A percentile compares a stretch with the other conserved stretches of the same genome.
These are phyloP conservation scores for Daldinia concentrica DNA, from an alignment of 495 filamentous ascomycete species.

Conservation along the genomic window DNA sequence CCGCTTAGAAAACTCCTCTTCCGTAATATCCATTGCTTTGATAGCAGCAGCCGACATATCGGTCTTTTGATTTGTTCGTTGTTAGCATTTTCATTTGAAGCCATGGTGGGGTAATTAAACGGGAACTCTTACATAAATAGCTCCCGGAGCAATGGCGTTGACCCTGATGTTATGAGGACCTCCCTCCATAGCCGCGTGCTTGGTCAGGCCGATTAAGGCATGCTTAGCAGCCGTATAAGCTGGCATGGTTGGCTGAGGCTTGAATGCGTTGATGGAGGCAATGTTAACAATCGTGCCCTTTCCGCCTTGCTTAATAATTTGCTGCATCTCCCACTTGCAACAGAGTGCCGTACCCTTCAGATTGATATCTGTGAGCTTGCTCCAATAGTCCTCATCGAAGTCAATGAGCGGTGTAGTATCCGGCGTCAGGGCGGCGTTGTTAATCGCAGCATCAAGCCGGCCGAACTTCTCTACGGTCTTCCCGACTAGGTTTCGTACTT, in stretches of 20 bases:
- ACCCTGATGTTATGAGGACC: constrained; percentile 72
- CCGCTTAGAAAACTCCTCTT: background rate
- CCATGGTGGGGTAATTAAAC: background rate
- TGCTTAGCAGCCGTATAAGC: constrained; percentile 78
- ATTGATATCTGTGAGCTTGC: constrained; percentile 56
- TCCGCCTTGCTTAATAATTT: constrained; percentile 61
- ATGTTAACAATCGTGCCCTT: constrained; percentile 54
- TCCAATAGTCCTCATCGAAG: constrained; percentile 50
- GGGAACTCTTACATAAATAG: constrained; percentile 33
- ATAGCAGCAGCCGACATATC: background rate
- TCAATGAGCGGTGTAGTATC: constrained; percentile 59
- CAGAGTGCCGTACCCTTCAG: constrained; percentile 60
- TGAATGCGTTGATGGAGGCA: constrained; percentile 46
- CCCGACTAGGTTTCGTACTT: constrained; percentile 50
- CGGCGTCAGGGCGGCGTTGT: constrained; percentile 76
- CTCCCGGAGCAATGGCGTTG: constrained; percentile 77
- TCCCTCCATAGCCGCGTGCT: constrained; percentile 75
- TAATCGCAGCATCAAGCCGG: constrained; percentile 70
- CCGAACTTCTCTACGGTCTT: constrained; percentile 61
- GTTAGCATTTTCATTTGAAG: background rate
- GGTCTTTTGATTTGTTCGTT: background rate
- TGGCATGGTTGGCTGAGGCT: constrained; percentile 65
- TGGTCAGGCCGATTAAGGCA: constrained; percentile 69
- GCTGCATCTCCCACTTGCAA: constrained; percentile 56
- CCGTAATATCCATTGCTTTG: background rate